phyloP scores from a whole-genome alignment of 2,329 filamentous ascomycete genomes.

The Zymoseptoria tritici region DNA sequence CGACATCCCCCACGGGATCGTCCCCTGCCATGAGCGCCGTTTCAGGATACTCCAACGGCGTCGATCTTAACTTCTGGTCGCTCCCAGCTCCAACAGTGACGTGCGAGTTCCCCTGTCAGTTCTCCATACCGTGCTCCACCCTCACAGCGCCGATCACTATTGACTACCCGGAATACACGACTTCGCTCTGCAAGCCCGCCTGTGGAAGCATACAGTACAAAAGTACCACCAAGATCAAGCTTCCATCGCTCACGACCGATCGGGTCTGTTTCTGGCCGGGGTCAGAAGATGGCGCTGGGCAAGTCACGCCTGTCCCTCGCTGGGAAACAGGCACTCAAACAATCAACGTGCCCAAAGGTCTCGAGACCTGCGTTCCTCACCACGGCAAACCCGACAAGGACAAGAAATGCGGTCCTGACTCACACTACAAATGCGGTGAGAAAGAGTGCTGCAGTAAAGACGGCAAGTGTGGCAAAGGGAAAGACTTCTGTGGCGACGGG shows the following conservation, averaged over 20 bases:
- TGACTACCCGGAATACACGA: slow-evolving; percentile 6
- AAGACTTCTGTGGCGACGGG: slow-evolving; percentile 10
- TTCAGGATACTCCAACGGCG: neutral
- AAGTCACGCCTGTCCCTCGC: slow-evolving; percentile 2
- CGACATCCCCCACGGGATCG: neutral
- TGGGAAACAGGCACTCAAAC: neutral
- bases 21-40: neutral
- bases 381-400: slow-evolving; percentile 1
- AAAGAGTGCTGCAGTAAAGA: slow-evolving; percentile 12
- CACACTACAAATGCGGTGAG: slow-evolving; percentile 10
- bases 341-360: slow-evolving; percentile 1
- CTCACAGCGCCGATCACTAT: slow-evolving; percentile 1
- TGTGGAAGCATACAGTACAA: slow-evolving; percentile 7
- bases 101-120: slow-evolving; percentile 3
- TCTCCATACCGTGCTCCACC: slow-evolving; percentile 7
- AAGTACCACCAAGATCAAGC: slow-evolving; percentile 1
- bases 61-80: slow-evolving; percentile 3
- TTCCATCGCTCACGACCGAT: slow-evolving; percentile 3
- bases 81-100: slow-evolving; percentile 6
- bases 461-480: slow-evolving; percentile 9
- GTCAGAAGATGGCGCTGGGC: neutral
- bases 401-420: slow-evolving; percentile 6
- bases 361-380: slow-evolving; percentile 5
- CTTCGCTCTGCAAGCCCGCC: slow-evolving; percentile 6
- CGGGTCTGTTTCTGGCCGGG: slow-evolving; percentile 6